A percentile compares a stretch with the other conserved stretches of the same genome.
phyloP scores from a whole-genome alignment of 2,329 filamentous ascomycete genomes.

The Nannizziopsis arthrosporioides region DNA sequence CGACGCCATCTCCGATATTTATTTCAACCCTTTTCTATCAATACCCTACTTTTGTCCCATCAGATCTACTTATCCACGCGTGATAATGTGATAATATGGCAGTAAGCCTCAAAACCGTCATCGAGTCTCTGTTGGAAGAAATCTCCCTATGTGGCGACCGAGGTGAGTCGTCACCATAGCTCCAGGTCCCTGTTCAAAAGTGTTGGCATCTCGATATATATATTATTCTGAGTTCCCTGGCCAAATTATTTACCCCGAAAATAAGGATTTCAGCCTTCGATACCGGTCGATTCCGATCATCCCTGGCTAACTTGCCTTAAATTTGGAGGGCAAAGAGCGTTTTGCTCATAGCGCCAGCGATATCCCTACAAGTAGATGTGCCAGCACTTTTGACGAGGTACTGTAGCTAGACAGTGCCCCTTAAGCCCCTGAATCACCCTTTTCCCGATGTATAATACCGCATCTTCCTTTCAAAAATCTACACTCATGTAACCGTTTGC shows the following conservation, averaged over 20 bases:
- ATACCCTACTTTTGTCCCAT: neutral
- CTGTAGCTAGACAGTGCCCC: neutral
- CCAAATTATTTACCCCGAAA: too few species aligned
- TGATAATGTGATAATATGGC: constrained; percentile 28
- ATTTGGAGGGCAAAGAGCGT: too few species aligned
- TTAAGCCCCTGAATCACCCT: neutral
- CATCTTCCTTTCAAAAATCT: neutral
- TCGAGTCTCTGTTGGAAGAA: constrained; percentile 47
- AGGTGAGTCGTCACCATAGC: constrained; percentile 37
- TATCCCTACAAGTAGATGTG: neutral
- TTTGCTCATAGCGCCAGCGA: too few species aligned
- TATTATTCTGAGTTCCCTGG: too few species aligned
- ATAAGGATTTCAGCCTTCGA: too few species aligned
- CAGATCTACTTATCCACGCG: neutral
- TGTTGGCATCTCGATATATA: too few species aligned
- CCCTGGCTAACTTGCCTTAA: too few species aligned
- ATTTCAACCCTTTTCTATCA: neutral
- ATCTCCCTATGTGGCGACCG: constrained; percentile 47
- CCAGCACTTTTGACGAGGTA: neutral
- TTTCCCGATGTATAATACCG: too few species aligned
- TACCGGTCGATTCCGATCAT: too few species aligned
- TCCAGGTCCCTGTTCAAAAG: neutral
- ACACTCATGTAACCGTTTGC: neutral
- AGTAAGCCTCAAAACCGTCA: constrained; percentile 44
- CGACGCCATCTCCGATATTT: neutral